Evolutionary conservation across 331 rosid species (phyloP), one percentile per base, ranked within the genome.

Genomic region (Pyracantha coccinea): DNA sequence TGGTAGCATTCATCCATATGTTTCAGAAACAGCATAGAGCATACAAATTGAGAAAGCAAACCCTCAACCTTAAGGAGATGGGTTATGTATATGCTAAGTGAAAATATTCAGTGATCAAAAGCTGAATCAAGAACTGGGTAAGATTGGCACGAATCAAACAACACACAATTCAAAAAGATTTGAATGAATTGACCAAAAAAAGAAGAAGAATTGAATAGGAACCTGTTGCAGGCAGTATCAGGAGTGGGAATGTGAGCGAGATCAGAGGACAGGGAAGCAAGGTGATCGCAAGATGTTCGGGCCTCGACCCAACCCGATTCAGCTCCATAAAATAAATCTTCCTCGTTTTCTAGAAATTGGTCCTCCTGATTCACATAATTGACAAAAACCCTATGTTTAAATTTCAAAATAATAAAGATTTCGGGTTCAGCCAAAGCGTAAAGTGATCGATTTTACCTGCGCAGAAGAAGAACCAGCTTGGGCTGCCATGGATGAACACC

Each of bases 281-380:
- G 82, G 72, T 93, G 97, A 76, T 85, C 88, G 47, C 96, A 93
- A 0, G 74, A 82, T 17, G 85, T 89, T 35, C 85, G 83, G 76
- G 97, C 92, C 15, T 89, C 88, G 13, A 93, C 94, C 96, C 96
- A 93, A 63, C 98, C 98, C 45, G 92, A 86, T 78, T 85, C 88
- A 3, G 81, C 86, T 21, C 95, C 92, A 13, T 58, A 74, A 1
- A 81, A 52, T n/a, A 61, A 55, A 8, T 83, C 81, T 17, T 75
- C 81, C 27, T 83, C 92, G 80, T 79, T 90, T 70, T 89, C 93
- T 71, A 66, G 84, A 72, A 73, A 73, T 12, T 68, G 66, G 32
- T 77, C 44, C 69, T 81, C 83, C 86, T 83, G 78, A 66, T 67
- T 32, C 63, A 21, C 6, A 33, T 9, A 41, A 14, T 52, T 25